A percentile compares a stretch with the other conserved stretches of the same genome.
Evolutionary conservation across 2,329 filamentous ascomycete species (phyloP).

Genomic region (Madurella fahalii): DNA sequence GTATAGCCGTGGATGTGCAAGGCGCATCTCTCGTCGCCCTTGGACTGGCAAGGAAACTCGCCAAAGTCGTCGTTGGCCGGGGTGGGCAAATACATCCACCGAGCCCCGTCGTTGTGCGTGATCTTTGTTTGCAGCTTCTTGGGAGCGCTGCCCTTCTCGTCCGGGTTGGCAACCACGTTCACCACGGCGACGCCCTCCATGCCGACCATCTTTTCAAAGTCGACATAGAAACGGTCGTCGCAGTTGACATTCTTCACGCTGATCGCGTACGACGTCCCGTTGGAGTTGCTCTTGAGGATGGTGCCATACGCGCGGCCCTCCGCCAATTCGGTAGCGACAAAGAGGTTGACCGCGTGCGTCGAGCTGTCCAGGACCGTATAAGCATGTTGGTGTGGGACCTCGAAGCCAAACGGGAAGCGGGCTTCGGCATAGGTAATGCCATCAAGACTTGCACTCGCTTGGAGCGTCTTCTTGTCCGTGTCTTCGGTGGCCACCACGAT

Average conservation of each 20-base stretch:
- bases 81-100: constrained; percentile 76
- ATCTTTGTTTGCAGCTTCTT: constrained; percentile 90
- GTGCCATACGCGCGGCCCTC: constrained; percentile 69
- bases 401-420: constrained; percentile 80
- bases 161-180: constrained; percentile 75
- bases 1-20: constrained; percentile 96
- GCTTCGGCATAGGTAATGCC: constrained; percentile 78
- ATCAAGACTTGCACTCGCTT: constrained; percentile 79
- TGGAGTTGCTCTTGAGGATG: constrained; percentile 97
- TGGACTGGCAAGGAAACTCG: constrained; percentile 67
- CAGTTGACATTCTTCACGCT: constrained; percentile 80
- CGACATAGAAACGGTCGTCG: constrained; percentile 72
- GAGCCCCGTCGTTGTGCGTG: constrained; percentile 90
- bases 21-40: constrained; percentile 65
- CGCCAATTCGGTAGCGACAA: constrained; percentile 73
- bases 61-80: constrained; percentile 62
- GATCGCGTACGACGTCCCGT: constrained; percentile 90
- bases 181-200: constrained; percentile 86
- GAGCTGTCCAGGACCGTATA: constrained; percentile 96
- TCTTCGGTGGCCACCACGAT: constrained; percentile 81
- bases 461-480: constrained; percentile 62
- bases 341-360: constrained; percentile 89
- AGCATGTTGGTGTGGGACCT: constrained; percentile 70
- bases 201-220: constrained; percentile 93
- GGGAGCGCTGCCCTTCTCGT: constrained; percentile 54